Conservation (phyloP, 1,284 basidiomycete genomes). For the Ceratobasidium sp. region DNA sequence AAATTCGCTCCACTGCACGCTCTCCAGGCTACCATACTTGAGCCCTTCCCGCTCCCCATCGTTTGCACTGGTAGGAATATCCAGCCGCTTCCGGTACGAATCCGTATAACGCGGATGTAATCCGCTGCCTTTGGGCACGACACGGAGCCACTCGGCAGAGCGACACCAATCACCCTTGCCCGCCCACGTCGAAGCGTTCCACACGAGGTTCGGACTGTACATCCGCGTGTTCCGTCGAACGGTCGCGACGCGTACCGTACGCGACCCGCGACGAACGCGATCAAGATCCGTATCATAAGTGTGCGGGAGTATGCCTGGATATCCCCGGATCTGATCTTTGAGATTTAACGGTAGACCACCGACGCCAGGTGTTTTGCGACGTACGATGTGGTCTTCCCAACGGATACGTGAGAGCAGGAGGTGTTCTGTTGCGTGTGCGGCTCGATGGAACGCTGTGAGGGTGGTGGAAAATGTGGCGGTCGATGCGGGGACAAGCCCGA, state of each 20-base stretch:
- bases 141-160: constrained; percentile 80
- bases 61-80: constrained; percentile 46
- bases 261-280: constrained; percentile 76
- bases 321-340: constrained; percentile 88
- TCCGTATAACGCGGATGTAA: constrained; percentile 48
- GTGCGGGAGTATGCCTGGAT: constrained; percentile 74
- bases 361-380: constrained; percentile 64
- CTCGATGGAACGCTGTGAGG: constrained; percentile 82
- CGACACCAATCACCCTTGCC: constrained; percentile 63
- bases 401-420: constrained; percentile 87
- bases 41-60: too few relatives aligned
- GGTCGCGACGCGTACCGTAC: constrained; percentile 77
- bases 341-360: constrained; percentile 81
- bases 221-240: constrained; percentile 83
- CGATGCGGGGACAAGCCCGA: constrained; percentile 75
- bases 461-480: constrained; percentile 75
- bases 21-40: constrained; percentile 82
- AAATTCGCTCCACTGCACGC: constrained; percentile 90
- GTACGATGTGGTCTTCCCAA: constrained; percentile 68
- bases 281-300: constrained; percentile 49
- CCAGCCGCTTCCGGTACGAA: constrained; percentile 48
- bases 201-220: constrained; percentile 84
- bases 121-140: constrained; percentile 61
- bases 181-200: constrained; percentile 79
- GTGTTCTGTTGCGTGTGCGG: constrained; percentile 89